A percentile compares a stretch with the other conserved stretches of the same genome.
Conservation (phyloP, 768 basidiomycete species). For the Amanita pallidorosea region DNA sequence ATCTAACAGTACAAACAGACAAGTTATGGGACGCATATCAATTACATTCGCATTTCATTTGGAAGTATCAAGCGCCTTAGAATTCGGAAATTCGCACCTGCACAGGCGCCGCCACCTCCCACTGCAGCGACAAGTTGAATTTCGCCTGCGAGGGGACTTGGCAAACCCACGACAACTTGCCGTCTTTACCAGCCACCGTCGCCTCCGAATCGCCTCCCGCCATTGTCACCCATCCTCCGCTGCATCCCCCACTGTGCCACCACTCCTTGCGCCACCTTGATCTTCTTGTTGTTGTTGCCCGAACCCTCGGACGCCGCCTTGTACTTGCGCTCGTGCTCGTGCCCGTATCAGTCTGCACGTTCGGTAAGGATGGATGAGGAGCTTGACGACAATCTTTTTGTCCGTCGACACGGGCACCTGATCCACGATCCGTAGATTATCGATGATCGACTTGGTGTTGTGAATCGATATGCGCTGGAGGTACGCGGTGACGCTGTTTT, state of each 20-base stretch:
- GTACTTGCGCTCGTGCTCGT: too few relatives aligned
- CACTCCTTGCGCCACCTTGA: constrained; percentile 15
- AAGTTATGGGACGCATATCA: too few relatives aligned
- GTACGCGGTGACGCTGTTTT: constrained; percentile 19
- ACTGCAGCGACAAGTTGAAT: constrained; percentile 20
- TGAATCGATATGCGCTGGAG: constrained; percentile 25
- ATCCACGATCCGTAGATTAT: constrained; percentile 21
- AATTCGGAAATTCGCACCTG: too few relatives aligned
- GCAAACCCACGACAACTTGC: constrained; percentile 25
- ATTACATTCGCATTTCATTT: too few relatives aligned
- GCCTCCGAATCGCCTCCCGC: constrained; percentile 15
- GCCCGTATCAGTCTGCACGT: background rate
- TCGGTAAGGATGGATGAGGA: constrained; percentile 16
- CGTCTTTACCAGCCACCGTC: constrained; percentile 19
- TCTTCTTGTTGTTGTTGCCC: constrained; percentile 7
- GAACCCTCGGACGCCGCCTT: background rate
- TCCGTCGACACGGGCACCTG: constrained; percentile 25
- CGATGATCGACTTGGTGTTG: constrained; percentile 21
- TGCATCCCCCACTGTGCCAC: constrained; percentile 21
- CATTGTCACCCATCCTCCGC: background rate
- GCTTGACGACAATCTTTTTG: constrained; percentile 19
- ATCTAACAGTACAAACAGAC: too few relatives aligned
- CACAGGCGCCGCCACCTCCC: too few relatives aligned
- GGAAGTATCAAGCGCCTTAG: too few relatives aligned
- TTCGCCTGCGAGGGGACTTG: too few relatives aligned